Conservation (phyloP, 2,329 filamentous ascomycete genomes). For the Arthrinium phaeospermum region DNA sequence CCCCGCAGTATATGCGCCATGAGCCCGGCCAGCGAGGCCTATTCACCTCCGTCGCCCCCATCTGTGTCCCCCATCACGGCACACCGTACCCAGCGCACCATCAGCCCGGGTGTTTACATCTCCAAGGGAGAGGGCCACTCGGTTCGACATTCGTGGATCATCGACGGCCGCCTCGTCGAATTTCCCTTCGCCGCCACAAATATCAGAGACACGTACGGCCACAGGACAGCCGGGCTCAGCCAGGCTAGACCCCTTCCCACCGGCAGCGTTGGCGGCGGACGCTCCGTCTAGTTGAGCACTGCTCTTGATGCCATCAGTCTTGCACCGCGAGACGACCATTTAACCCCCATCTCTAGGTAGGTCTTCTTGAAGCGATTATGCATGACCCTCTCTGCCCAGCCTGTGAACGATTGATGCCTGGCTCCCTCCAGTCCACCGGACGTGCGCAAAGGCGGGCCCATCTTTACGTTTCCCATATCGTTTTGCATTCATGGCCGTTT, state of each 20-base stretch:
- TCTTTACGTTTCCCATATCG: not conserved
- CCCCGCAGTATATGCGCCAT: constrained; percentile 15
- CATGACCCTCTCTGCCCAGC: not conserved
- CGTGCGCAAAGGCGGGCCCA: not conserved
- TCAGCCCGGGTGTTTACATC: constrained; percentile 25
- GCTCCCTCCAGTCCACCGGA: not conserved
- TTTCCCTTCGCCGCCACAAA: constrained; percentile 20
- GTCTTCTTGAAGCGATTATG: not conserved
- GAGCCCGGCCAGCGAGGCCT: constrained; percentile 14
- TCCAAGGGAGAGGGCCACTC: constrained; percentile 25
- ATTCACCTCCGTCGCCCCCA: not conserved
- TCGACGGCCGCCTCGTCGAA: constrained; percentile 24
- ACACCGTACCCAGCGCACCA: constrained; percentile 21
- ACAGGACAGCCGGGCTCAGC: constrained; percentile 13
- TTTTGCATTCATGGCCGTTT: not conserved
- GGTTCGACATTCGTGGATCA: constrained; percentile 24
- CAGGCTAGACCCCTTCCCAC: constrained; percentile 14
- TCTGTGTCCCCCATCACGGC: constrained; percentile 21
- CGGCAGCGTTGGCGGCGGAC: not conserved
- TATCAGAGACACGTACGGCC: constrained; percentile 1
- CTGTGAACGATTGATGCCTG: not conserved
- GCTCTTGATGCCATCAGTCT: not conserved
- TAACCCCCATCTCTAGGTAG: not conserved
- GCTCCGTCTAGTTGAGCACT: not conserved
- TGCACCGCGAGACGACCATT: not conserved